Base-by-base conservation (phyloP, 306 rosid species). In the Ochetophila trinervis region DNA sequence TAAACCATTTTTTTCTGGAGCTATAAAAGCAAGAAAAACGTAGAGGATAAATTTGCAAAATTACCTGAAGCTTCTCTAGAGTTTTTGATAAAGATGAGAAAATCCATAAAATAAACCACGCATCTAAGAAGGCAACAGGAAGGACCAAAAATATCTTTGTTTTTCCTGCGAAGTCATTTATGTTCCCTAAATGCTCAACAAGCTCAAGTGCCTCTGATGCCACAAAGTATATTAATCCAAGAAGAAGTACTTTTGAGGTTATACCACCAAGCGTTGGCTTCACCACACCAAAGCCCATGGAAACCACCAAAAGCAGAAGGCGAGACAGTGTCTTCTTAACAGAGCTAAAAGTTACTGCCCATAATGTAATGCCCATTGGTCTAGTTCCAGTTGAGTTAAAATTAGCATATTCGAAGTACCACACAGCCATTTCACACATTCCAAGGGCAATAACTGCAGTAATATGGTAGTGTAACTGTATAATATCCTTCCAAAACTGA, bases 401-500 rank as follows among this genome's bases (percentile, higher is more conserved):
- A 67, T 91, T 91, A 36, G 78, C 88, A 71, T 88, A 91, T 83
- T 91, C 97, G 58, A 88, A 91, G 75, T 91, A 91, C 97, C 97
- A 91, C 5, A 91, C 85, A 35, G 91, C 96, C 96, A 87, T 88
- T 83, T 91, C 97, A 20, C 96, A 88, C 97, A 91, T 91, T 18
- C 96, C 97, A 47, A 91, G 96, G 34, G 88, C 90, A 78, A 91
- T 91, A 5, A 91, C 95, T 5, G 85, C 84, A 11, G 97, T 91
- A 36, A 91, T 88, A 30, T 91, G 91, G 68, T 91, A 91, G 64
- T 91, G 97, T 57, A 91, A 65, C 34, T 91, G 97, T 24, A 85
- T 77, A 15, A 88, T 80, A 69, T 91, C 87, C 78, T 82, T 91
- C 97, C 96, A 91, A 21, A 81, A 80, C 81, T 80, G 87, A 73